phyloP scores from a whole-genome alignment of 2,329 filamentous ascomycete genomes.

The Septoria petroselini region DNA sequence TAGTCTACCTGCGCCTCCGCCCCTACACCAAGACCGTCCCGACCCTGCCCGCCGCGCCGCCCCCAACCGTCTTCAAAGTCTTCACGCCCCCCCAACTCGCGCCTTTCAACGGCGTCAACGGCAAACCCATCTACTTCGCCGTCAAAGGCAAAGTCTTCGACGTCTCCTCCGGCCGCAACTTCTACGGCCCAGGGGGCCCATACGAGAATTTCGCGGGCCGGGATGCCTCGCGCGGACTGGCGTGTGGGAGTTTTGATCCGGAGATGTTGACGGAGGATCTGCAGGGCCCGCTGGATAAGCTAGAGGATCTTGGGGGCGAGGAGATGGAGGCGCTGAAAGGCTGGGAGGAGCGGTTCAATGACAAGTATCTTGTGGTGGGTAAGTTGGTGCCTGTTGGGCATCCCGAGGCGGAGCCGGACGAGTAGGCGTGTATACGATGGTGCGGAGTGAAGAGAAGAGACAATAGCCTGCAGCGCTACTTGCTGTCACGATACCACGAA shows the following conservation, averaged over 20 bases:
- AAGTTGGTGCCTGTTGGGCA: constrained; percentile 67
- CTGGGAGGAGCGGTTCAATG: constrained; percentile 89
- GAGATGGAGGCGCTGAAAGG: constrained; percentile 79
- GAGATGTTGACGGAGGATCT: constrained; percentile 93
- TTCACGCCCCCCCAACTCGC: constrained; percentile 81
- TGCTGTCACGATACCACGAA: no score
- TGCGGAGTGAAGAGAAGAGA: background rate
- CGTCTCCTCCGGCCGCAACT: constrained; percentile 79
- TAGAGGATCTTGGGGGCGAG: constrained; percentile 68
- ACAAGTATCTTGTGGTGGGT: constrained; percentile 95
- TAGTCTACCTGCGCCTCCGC: constrained; percentile 59
- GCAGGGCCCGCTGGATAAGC: constrained; percentile 73
- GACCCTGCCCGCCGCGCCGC: constrained; percentile 54
- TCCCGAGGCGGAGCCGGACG: constrained; percentile 49
- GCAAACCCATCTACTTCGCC: constrained; percentile 78
- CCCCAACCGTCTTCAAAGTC: constrained; percentile 79
- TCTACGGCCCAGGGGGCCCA: constrained; percentile 92
- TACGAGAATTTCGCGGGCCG: constrained; percentile 95
- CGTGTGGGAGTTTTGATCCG: constrained; percentile 88
- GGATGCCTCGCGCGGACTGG: constrained; percentile 83
- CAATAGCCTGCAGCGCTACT: no score
- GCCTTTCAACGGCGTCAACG: constrained; percentile 74
- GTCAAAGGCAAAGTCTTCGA: constrained; percentile 91
- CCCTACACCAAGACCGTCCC: constrained; percentile 48
- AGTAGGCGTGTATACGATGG: constrained; percentile 14